Base-by-base conservation (phyloP, 176 grass and related monocot genomes). In the Hordeum marinum region DNA sequence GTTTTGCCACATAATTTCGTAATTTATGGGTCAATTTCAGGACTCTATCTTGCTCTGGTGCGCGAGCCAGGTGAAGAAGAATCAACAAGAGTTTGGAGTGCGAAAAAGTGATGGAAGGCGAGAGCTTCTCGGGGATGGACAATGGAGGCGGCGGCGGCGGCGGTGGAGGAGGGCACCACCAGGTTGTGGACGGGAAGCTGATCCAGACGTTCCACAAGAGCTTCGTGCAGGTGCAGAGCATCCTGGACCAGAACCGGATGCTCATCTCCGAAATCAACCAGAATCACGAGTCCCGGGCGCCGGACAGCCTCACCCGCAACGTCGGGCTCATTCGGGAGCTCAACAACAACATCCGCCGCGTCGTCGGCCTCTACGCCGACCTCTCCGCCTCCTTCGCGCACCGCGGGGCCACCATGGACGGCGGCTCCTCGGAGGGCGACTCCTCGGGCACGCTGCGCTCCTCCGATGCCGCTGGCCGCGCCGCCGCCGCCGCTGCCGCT, bases 241-340 rank as follows among this genome's bases (percentile, higher is more conserved):
- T 95, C 64, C 88, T 95, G 75, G 90, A 95, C 54, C 90, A 90
- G 85, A 95, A 95, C 68, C 82, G 93, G 88, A 50, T 90, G 85
- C 88, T 95, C 71, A 95, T 95, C 82, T 90, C 52, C 27, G 90
- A 95, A 85, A 95, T 95, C 93, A 95, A 95, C 86, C 90, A 92
- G 85, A 95, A 95, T 76, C 93, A 95, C 54, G 93, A 95, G 74
- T 92, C 90, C 27, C 25, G 80, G 25, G 76, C 84, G 61, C 90
- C 93, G 4, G 83, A 88, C 82, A 82, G 88, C 84, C 85, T 95
- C 79, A 87, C 67, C 79, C 88, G 93, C 35, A 95, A 92, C 82
- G 93, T 92, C 34, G 90, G 93, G 15, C 80, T 95, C 82, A 95
- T 95, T 46, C 62, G 93, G 65, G 93, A 95, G 85, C 90, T 95